Evolutionary conservation across 2,329 filamentous ascomycete genomes (phyloP).

Genomic region (Ascochyta viciae-villosae): DNA sequence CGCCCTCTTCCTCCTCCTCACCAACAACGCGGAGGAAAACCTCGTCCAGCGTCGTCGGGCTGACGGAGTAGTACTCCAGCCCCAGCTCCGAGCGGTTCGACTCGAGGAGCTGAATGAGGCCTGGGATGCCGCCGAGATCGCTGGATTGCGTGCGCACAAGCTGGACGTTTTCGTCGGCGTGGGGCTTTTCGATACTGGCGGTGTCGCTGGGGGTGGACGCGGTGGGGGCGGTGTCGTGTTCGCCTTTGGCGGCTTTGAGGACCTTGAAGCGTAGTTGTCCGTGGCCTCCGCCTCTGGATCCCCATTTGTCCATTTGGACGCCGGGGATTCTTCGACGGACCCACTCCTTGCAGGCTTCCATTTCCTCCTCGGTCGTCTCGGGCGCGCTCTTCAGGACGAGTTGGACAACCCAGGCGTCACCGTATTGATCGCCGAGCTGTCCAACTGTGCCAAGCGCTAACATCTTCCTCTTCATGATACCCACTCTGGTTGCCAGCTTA

Average conservation of each 20-base stretch:
- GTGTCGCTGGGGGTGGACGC: no score
- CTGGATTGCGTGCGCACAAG: constrained; percentile 27
- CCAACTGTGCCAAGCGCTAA: constrained; percentile 81
- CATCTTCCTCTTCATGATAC: constrained; percentile 87
- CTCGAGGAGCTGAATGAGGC: constrained; percentile 76
- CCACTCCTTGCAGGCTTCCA: constrained; percentile 70
- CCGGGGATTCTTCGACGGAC: constrained; percentile 66
- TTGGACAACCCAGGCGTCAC: constrained; percentile 81
- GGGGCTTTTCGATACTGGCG: constrained; percentile 23
- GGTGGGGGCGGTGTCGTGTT: neutral
- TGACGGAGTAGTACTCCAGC: constrained; percentile 86
- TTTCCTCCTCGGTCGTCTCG: constrained; percentile 72
- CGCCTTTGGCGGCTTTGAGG: constrained; percentile 57
- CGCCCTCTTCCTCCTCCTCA: constrained; percentile 65
- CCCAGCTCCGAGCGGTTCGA: constrained; percentile 71
- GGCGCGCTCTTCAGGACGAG: constrained; percentile 78
- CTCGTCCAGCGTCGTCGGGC: constrained; percentile 86
- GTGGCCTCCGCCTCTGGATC: constrained; percentile 77
- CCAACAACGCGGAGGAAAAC: constrained; percentile 88
- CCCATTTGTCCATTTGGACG: constrained; percentile 62
- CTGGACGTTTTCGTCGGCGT: constrained; percentile 25
- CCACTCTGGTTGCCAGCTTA: constrained; percentile 80
- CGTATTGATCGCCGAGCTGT: constrained; percentile 74
- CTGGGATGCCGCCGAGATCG: constrained; percentile 63
- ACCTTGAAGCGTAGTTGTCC: constrained; percentile 88